Conservation (phyloP, 202 grass and related monocot genomes). For the Dendrocalamus latiflorus region DNA sequence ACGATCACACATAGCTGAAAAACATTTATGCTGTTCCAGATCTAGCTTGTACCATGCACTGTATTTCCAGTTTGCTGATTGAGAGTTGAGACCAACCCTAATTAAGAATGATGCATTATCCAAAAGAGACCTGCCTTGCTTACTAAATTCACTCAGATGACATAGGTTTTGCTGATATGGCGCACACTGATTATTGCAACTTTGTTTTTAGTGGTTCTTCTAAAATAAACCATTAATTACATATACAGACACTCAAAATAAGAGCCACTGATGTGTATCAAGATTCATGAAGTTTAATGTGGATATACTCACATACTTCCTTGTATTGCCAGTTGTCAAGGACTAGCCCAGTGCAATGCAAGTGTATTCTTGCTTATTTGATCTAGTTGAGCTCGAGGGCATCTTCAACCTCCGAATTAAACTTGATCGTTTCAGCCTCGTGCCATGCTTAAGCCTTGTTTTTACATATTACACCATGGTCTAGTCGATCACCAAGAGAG, state of each 20-base stretch:
- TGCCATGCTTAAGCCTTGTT: background rate
- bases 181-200: background rate
- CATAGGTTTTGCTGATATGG: background rate
- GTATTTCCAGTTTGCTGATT: background rate
- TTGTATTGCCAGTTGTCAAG: background rate
- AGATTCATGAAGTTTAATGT: background rate
- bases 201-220: background rate
- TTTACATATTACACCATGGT: no score
- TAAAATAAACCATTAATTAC: background rate
- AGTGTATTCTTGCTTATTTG: background rate
- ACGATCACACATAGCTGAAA: background rate
- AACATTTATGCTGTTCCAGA: background rate
- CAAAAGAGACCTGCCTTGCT: background rate
- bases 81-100: background rate
- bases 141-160: background rate
- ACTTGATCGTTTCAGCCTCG: background rate
- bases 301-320: background rate
- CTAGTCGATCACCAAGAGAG: no score
- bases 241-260: no score
- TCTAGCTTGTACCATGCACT: background rate
- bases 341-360: background rate
- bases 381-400: background rate
- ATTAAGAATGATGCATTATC: background rate
- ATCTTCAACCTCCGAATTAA: background rate
- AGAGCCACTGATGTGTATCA: background rate